Conservation (phyloP, 441 rosid species). For the Sinapis alba region DNA sequence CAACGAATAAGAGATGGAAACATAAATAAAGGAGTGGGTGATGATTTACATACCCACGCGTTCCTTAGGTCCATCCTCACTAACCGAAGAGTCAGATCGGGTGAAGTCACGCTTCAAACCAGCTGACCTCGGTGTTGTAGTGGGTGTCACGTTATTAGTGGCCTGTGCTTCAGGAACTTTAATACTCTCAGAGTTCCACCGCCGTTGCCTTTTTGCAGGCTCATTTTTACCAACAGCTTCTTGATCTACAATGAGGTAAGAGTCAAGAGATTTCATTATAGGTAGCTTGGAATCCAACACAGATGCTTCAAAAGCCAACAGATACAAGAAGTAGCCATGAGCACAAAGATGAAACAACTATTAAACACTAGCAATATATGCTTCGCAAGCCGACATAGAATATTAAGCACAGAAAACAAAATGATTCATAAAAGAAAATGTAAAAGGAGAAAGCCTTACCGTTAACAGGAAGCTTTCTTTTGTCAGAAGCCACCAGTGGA, state of each 20-base stretch:
- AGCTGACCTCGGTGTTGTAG: conserved; percentile 60
- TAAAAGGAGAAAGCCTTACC: conserved; percentile 51
- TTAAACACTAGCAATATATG: neutral
- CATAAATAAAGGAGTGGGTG: conserved; percentile 18
- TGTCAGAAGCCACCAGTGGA: conserved; percentile 54
- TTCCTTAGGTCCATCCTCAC: conserved; percentile 77
- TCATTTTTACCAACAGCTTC: conserved; percentile 63
- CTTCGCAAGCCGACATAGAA: neutral
- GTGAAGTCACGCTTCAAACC: conserved; percentile 62
- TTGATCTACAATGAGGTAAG: conserved; percentile 52
- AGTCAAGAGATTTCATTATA: conserved; percentile 5
- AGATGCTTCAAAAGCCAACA: too few species aligned
- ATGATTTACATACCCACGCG: conserved; percentile 72
- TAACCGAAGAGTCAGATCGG: conserved; percentile 63
- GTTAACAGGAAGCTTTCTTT: conserved; percentile 66
- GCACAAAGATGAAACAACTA: neutral
- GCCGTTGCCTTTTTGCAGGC: conserved; percentile 81
- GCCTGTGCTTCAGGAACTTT: conserved; percentile 66
- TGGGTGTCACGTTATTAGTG: conserved; percentile 44
- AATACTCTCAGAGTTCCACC: conserved; percentile 74
- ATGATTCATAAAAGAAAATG: neutral
- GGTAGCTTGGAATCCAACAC: neutral
- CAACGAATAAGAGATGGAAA: conserved; percentile 13
- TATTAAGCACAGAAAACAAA: neutral
- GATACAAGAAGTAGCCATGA: too few species aligned